Conservation (phyloP, 2,329 filamentous ascomycete genomes). For the Cercospora nicotianae region DNA sequence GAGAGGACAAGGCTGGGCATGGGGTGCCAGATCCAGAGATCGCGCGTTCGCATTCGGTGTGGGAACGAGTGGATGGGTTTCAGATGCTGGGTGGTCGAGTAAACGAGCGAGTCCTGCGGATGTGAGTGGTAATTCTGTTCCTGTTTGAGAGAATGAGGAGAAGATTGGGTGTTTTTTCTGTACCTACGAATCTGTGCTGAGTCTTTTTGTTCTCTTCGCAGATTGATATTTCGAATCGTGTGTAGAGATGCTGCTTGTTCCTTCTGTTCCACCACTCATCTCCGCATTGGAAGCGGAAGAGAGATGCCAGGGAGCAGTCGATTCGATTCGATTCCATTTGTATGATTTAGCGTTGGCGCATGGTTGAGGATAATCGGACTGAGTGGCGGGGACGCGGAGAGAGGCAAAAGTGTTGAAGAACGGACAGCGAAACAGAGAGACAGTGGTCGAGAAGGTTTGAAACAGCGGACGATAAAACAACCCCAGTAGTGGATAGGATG, state of each 20-base stretch:
- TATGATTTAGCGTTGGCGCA: not conserved
- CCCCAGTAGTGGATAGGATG: not conserved
- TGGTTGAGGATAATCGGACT: not conserved
- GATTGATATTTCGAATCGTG: not conserved
- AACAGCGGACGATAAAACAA: not conserved
- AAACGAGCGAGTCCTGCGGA: constrained; percentile 5
- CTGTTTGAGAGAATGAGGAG: not conserved
- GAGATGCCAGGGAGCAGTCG: no score
- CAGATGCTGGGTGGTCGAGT: constrained; percentile 48
- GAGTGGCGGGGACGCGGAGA: not conserved
- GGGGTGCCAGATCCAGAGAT: constrained; percentile 70
- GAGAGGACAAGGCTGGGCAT: constrained; percentile 83
- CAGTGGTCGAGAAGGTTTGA: not conserved
- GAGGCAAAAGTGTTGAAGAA: not conserved
- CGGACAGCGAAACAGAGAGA: not conserved
- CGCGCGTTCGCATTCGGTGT: constrained; percentile 78
- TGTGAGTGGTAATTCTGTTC: not conserved
- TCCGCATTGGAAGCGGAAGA: not conserved
- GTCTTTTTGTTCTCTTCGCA: not conserved
- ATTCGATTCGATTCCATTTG: not conserved
- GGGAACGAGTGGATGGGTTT: constrained; percentile 52
- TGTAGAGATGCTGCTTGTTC: not conserved
- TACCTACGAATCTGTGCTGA: not conserved
- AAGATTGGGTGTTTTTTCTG: not conserved
- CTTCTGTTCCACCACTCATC: not conserved